Base-by-base conservation (phyloP, 2,329 filamentous ascomycete species). In the Saccharata proteae region DNA sequence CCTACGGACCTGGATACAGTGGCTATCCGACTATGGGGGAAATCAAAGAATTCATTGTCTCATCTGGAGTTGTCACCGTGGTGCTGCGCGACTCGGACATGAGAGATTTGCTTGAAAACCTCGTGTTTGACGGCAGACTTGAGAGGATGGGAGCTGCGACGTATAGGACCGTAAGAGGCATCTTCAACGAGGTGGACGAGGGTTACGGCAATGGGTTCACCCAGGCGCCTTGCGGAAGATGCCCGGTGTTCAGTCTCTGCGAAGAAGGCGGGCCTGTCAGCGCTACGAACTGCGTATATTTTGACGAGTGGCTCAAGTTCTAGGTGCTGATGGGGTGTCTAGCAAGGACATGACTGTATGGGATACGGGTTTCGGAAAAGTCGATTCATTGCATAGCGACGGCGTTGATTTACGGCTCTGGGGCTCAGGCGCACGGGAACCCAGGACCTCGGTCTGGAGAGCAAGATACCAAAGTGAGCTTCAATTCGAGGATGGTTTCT, bases 181-280 rank as follows among this genome's bases (percentile, higher is more conserved):
- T 48, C 1, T 46, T 40, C 13, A 47, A 52, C 16, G 59, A 57
- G 4, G 12, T 26, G 20, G 32, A 26, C 16, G 48, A 62, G 11
- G 63, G 60, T n/a, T 34, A 40, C 18, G 62, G 67, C 42, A 93
- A 86, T 44, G 81, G 81, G 3, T 74, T 88, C 42, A 92, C 82
- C 2, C 85, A 94, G 54, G 77, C 80, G 3, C 90, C 90, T 1
- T 98, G 90, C 54, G 86, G 88, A 2, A 69, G 75, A 34, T 98
- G 90, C 55, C 90, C 90, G 0, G 88, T 94, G 3, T 93, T 93
- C 52, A 80, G 90, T 36, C 67, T 96, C 2, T 98, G 90, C 52
- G 80, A 83, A 42, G 83, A 93, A 38, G 85, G 84, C 5, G 88
- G 88, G 0, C 83, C 85, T 0, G 84, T 98, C 14, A 92, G 79